Evolutionary conservation across 176 grass and related monocot species (phyloP).

Genomic region (Oryza meyeriana): DNA sequence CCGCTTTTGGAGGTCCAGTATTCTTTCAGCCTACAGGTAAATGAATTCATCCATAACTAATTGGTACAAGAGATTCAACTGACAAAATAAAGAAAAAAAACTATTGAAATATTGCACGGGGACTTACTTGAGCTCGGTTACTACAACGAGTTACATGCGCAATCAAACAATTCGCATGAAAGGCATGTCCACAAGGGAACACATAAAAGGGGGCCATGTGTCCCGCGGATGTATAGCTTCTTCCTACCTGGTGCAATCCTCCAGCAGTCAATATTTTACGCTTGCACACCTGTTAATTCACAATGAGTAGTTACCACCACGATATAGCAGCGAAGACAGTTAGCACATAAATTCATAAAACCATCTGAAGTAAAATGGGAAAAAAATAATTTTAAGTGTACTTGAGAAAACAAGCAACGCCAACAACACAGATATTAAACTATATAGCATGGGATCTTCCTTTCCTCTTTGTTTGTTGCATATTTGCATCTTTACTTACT

Average conservation of each 20-base stretch:
- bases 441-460: neutral
- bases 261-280: constrained; percentile 88
- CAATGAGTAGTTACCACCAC: constrained; percentile 10
- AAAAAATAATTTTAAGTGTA: neutral
- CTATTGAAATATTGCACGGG: neutral
- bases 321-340: neutral
- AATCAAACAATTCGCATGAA: constrained; percentile 93
- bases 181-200: constrained; percentile 90
- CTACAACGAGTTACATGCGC: constrained; percentile 78
- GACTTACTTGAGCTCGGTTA: constrained; percentile 65
- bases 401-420: neutral
- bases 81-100: neutral
- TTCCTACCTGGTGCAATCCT: constrained; percentile 65
- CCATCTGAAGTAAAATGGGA: neutral
- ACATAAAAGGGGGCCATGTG: constrained; percentile 92
- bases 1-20: constrained; percentile 85
- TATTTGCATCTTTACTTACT: neutral
- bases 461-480: neutral
- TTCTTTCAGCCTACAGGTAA: constrained; percentile 68
- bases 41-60: constrained; percentile 4
- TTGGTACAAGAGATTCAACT: neutral
- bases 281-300: constrained; percentile 57
- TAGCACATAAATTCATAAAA: neutral
- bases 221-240: constrained; percentile 72
- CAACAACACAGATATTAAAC: neutral